These are phyloP conservation scores for Mucor indicus DNA, from an alignment of 371 early-diverging fungal genomes.

Conservation along the genomic window DNA sequence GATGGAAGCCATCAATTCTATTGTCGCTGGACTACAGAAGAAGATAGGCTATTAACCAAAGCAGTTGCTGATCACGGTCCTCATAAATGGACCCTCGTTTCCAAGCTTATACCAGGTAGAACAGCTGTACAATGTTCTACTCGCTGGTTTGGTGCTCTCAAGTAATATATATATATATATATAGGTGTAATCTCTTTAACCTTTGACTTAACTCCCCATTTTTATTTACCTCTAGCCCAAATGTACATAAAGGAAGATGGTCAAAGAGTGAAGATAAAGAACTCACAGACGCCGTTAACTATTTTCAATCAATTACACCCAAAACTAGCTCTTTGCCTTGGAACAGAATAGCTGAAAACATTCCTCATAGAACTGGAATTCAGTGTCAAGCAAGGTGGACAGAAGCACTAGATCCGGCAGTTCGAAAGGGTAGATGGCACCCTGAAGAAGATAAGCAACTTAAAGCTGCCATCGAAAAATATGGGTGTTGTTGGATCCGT, in stretches of 20 bases:
- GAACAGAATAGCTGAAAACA: conserved; percentile 16
- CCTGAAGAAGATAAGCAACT: conserved; percentile 49
- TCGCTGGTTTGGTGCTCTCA: conserved; percentile 33
- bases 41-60: conserved; percentile 16
- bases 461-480: conserved; percentile 24
- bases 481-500: conserved; percentile 57
- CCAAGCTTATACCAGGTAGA: conserved; percentile 41
- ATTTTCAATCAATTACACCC: conserved; percentile 21
- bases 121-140: conserved; percentile 56
- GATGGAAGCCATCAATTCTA: conserved; percentile 12
- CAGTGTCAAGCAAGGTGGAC: conserved; percentile 66
- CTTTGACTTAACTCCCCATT: not conserved
- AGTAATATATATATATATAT: conserved; percentile 1
- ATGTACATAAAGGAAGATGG: conserved; percentile 59
- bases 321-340: conserved; percentile 12
- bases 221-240: conserved; percentile 13
- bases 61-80: conserved; percentile 27
- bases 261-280: conserved; percentile 43
- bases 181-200: not conserved
- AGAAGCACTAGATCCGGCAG: conserved; percentile 56
- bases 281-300: conserved; percentile 33
- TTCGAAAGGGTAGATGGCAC: conserved; percentile 55
- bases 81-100: conserved; percentile 46
- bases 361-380: conserved; percentile 38
- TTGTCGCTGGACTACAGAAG: conserved; percentile 23